These are phyloP conservation scores for Fagopyrum esculentum DNA, from an alignment of 148 eudicot genomes.

Conservation along the genomic window DNA sequence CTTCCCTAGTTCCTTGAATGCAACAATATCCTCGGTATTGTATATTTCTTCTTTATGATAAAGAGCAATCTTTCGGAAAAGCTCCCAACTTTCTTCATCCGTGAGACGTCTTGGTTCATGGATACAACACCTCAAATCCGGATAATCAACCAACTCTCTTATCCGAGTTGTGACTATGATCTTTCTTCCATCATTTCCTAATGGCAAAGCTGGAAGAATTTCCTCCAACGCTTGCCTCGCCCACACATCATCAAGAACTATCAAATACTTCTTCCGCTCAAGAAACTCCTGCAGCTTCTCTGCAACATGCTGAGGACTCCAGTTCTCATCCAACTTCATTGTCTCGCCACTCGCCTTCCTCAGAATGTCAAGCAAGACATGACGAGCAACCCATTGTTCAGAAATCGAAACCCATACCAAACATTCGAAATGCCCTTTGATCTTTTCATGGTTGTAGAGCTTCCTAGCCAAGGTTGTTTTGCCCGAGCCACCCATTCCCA, in stretches of 20 bases:
- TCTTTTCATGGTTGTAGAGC: background rate
- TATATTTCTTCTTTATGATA: background rate
- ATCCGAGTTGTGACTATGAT: conserved; percentile 27
- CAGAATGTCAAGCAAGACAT: conserved; percentile 13
- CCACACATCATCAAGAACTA: conserved; percentile 21
- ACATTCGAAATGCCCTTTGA: background rate
- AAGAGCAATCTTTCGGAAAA: conserved; percentile 19
- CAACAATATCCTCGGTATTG: no score
- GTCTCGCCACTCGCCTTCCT: background rate
- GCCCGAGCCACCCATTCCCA: background rate
- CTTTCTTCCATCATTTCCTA: conserved; percentile 3
- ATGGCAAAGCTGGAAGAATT: conserved; percentile 12
- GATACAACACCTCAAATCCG: background rate
- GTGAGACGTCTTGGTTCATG: conserved; percentile 17
- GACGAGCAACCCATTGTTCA: background rate
- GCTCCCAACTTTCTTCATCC: conserved; percentile 9
- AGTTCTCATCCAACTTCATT: background rate
- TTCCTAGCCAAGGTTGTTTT: conserved; percentile 3
- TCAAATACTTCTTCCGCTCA: background rate
- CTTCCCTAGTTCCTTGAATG: conserved; percentile 15
- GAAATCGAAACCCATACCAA: background rate
- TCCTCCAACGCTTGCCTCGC: background rate
- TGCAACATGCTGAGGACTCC: background rate
- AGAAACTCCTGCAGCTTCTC: background rate
- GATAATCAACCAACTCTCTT: background rate